Evolutionary conservation across 495 filamentous ascomycete genomes (phyloP), one percentile per base, ranked within the genome.

Genomic region (Aspergillus wentii): DNA sequence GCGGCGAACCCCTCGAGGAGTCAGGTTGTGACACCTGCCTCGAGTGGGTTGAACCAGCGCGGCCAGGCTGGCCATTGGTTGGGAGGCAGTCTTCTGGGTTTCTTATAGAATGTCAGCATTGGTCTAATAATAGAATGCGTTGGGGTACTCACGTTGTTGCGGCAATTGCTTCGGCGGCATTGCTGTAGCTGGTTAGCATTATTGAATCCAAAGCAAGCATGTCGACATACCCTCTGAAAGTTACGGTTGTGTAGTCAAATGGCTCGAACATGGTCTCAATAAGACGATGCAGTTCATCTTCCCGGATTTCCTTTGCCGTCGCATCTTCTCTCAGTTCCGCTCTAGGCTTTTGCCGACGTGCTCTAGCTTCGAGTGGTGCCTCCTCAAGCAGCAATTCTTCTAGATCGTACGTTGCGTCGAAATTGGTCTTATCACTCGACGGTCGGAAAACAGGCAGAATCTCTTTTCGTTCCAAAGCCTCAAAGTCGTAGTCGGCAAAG

Each of bases 371-470:
- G 4, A 98, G 67, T 9, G 92, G 92, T 17, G 92, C 94, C 58
- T 98, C 92, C 63, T 98, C 94, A 32, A 98, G 64, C 16, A 98
- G 63, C 18, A 98, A 63, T 58, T 98, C 92, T 56, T 98, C 92
- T 37, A 98, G 62, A 62, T 98, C 92, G 55, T 98, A 98, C 1
- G 92, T 98, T 4, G 92, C 92, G 63, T 98, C 92, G 45, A 98
- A 98, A 60, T 98, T 98, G 5, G 94, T 95, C 74, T 98, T 98
- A 34, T 98, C 92, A 33, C 86, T 85, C 1, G 90, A 94, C 5
- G 92, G 92, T 16, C 78, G 72, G 65, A 98, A 98, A 1, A 97
- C 79, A 0, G 92, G 91, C 33, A 91, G 82, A 40, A 95, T 79
- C 57, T 94, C 83, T 56, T 96, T 98, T 35, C 81, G 69, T 57